Evolutionary conservation across 1,139 yeast species (phyloP).

Genomic region (Nakaseomyces nivariensis): DNA sequence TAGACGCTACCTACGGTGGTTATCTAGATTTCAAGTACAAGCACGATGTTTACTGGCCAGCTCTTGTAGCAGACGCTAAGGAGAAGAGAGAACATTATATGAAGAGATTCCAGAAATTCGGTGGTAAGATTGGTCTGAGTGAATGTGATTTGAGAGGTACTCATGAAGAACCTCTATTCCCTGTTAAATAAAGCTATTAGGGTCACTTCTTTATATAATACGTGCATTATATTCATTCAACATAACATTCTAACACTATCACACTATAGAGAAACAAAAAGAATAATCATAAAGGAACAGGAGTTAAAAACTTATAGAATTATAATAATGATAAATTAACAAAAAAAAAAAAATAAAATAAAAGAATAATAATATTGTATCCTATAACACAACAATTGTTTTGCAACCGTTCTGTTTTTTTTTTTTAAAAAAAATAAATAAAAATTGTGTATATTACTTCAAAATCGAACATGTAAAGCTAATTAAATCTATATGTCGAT

Average conservation of each 20-base stretch:
- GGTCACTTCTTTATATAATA: background rate
- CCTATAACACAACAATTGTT: no score
- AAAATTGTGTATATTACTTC: no score
- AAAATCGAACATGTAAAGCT: no score
- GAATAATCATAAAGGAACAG: background rate
- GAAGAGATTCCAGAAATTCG: conserved; percentile 55
- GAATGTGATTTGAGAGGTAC: conserved; percentile 70
- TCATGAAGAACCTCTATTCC: conserved; percentile 37
- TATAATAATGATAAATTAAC: background rate
- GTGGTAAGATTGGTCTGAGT: conserved; percentile 66
- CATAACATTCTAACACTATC: background rate
- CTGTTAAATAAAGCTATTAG: conserved; percentile 16
- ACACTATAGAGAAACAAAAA: background rate
- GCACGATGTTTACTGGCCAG: conserved; percentile 76
- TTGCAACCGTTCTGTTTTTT: no score
- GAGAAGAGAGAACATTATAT: conserved; percentile 46
- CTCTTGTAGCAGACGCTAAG: conserved; percentile 48
- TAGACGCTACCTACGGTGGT: conserved; percentile 82
- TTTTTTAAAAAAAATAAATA: no score
- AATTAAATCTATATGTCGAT: no score
- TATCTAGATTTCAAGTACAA: conserved; percentile 68
- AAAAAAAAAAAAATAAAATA: background rate
- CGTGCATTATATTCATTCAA: conserved; percentile 1
- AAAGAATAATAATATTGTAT: background rate
- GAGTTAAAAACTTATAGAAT: background rate